A percentile compares a stretch with the other conserved stretches of the same genome.
Conservation (phyloP, 2,329 filamentous ascomycete species). For the Eurotiales sp. region DNA sequence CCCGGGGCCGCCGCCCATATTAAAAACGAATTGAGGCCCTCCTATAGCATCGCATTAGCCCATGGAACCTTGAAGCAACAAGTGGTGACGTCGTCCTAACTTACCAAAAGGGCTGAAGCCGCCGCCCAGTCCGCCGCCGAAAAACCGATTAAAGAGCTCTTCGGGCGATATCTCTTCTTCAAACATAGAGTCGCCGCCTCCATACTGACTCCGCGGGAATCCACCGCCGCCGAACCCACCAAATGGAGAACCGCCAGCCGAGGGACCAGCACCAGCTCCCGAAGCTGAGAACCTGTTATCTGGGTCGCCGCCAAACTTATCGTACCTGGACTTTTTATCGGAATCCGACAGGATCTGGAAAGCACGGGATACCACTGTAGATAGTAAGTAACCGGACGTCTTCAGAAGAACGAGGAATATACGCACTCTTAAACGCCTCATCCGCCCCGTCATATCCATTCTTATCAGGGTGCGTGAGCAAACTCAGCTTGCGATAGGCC, state of each 20-base stretch:
- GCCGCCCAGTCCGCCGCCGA: constrained; percentile 60
- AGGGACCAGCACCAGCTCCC: constrained; percentile 26
- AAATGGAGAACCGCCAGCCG: constrained; percentile 37
- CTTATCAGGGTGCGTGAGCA: constrained; percentile 97
- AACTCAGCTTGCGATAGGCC: constrained; percentile 88
- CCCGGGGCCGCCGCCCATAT: constrained; percentile 85
- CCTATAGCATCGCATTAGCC: constrained; percentile 29
- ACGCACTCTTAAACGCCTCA: constrained; percentile 88
- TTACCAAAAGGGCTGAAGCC: constrained; percentile 66
- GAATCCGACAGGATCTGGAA: constrained; percentile 91
- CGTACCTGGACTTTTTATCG: constrained; percentile 86
- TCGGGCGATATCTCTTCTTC: constrained; percentile 93
- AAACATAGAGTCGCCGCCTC: constrained; percentile 61
- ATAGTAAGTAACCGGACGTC: neutral
- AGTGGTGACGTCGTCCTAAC: constrained; percentile 19
- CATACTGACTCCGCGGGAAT: constrained; percentile 38
- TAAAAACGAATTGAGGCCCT: constrained; percentile 90
- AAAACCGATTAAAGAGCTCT: constrained; percentile 96
- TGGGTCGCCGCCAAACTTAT: constrained; percentile 86
- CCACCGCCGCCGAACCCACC: constrained; percentile 47
- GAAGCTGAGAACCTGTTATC: constrained; percentile 72
- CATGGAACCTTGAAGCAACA: neutral
- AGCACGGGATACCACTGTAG: constrained; percentile 76
- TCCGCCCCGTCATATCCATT: constrained; percentile 94
- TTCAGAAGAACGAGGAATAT: neutral